Evolutionary conservation across 2,329 filamentous ascomycete genomes (phyloP), one percentile per base, ranked within the genome.

Genomic region (Cordyceps tenuipes): DNA sequence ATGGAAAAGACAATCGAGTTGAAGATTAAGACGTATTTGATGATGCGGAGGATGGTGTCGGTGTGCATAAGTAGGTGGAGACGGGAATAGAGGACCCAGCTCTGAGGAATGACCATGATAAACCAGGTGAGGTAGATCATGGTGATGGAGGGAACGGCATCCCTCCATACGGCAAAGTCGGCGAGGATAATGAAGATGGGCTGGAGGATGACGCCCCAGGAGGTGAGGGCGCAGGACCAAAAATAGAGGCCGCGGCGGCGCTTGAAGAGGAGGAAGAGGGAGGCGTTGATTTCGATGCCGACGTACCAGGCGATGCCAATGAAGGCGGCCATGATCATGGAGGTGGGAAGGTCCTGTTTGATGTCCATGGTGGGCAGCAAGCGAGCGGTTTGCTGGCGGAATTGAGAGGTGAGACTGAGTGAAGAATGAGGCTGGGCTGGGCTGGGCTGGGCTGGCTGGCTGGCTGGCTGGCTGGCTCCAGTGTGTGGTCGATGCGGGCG

Each of bases 31-130:
- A 86, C 80, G 61, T 65, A 73, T 3, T 82, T 73, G 0, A 82
- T 77, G n/a, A 72, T 73, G 2, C 74, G 74, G 1, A 85, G 73
- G 7, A 78, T 67, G 4, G 70, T 69, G 10, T 75, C 58, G 73
- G 80, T 79, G 23, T 76, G 77, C 6, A 82, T 72, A 23, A 86
- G 75, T 3, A 86, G 74, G 65, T 85, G 82, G 2, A 86, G 75
- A 9, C 83, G 77, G 2, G 82, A 85, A 71, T 83, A 86, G 1
- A 86, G 73, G 2, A 86, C 82, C 23, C 84, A 66, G 0, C 78
- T 78, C 66, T 85, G 81, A 0, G 82, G 82, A 4, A 81, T 81
- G 1, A 86, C 77, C 80, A 85, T 84, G 3, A 64, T 66, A 10
- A 65, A 60, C 68, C 68, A 69, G 9, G 63, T 63, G 17, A 66